Conservation (phyloP, 495 filamentous ascomycete genomes). For the Aspergillus carlsbadensis region DNA sequence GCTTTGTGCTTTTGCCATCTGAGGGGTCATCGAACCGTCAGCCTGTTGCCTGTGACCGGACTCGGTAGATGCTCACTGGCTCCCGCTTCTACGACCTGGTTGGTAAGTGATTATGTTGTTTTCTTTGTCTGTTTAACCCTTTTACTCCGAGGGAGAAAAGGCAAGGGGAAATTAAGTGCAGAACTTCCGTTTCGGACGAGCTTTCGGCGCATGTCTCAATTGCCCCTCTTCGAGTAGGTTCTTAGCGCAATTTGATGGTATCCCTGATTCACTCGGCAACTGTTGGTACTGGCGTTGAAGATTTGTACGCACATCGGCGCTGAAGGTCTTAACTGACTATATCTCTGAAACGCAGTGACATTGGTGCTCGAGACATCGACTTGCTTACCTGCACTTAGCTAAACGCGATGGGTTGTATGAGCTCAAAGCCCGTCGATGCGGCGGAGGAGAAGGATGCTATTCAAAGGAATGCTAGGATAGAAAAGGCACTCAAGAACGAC, state of each 20-base stretch:
- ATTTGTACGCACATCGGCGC: background rate
- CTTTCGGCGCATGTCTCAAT: background rate
- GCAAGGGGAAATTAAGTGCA: background rate
- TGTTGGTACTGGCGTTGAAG: background rate
- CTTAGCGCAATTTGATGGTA: background rate
- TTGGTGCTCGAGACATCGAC: background rate
- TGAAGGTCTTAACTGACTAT: background rate
- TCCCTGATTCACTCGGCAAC: conserved; percentile 32
- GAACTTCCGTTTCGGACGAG: background rate
- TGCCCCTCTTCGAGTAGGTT: background rate
- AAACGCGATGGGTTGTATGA: conserved; percentile 44
- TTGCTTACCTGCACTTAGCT: background rate
- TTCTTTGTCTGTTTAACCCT: background rate
- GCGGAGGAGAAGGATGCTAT: conserved; percentile 39
- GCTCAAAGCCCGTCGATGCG: conserved; percentile 38
- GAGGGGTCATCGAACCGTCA: background rate
- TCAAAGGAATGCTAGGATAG: conserved; percentile 60
- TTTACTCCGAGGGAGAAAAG: background rate
- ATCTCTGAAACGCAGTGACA: background rate
- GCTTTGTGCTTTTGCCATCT: background rate
- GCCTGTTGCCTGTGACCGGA: background rate
- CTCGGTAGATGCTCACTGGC: background rate
- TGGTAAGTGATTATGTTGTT: conserved; percentile 6
- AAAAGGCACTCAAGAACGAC: conserved; percentile 72
- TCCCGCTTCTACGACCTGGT: background rate